Percentiles rank a stretch among this genome's conserved stretches.
Evolutionary conservation across 768 basidiomycete genomes (phyloP).

Genomic region (Pluteus cervinus): DNA sequence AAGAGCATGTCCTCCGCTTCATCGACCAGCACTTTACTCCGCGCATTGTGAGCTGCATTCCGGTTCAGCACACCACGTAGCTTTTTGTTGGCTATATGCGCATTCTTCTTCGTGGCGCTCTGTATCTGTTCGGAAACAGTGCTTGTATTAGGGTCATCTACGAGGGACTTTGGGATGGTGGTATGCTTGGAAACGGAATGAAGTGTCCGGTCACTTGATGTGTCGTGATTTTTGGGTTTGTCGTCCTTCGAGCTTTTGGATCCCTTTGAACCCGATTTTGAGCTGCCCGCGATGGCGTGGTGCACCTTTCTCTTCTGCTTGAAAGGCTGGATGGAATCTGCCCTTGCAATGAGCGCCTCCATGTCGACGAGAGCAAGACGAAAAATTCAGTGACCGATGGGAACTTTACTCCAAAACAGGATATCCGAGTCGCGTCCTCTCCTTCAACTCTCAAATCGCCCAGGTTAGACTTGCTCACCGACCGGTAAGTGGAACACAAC

Average conservation of each 20-base stretch:
- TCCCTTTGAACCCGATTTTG: too few relatives aligned
- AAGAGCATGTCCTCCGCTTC: constrained; percentile 67
- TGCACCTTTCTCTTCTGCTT: constrained; percentile 42
- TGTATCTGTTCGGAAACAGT: too few relatives aligned
- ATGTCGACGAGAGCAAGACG: too few relatives aligned
- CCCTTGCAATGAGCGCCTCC: constrained; percentile 72
- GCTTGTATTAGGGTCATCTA: constrained; percentile 38
- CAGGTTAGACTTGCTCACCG: too few relatives aligned
- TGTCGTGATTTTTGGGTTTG: constrained; percentile 13
- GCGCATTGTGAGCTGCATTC: constrained; percentile 55
- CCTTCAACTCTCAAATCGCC: too few relatives aligned
- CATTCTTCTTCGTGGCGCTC: too few relatives aligned
- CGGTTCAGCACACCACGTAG: constrained; percentile 64
- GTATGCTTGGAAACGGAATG: constrained; percentile 56
- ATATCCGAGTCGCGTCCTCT: too few relatives aligned
- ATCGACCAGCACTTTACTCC: constrained; percentile 53
- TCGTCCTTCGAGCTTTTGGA: too few relatives aligned
- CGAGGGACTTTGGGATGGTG: constrained; percentile 63
- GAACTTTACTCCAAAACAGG: too few relatives aligned
- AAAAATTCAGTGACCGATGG: too few relatives aligned
- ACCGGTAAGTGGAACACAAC: too few relatives aligned
- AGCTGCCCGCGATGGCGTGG: too few relatives aligned
- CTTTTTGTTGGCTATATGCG: constrained; percentile 69
- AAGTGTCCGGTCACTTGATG: constrained; percentile 41
- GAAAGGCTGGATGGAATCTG: constrained; percentile 47